Conservation (phyloP, 164 flowering plant genomes). For the Pachysandra terminalis region DNA sequence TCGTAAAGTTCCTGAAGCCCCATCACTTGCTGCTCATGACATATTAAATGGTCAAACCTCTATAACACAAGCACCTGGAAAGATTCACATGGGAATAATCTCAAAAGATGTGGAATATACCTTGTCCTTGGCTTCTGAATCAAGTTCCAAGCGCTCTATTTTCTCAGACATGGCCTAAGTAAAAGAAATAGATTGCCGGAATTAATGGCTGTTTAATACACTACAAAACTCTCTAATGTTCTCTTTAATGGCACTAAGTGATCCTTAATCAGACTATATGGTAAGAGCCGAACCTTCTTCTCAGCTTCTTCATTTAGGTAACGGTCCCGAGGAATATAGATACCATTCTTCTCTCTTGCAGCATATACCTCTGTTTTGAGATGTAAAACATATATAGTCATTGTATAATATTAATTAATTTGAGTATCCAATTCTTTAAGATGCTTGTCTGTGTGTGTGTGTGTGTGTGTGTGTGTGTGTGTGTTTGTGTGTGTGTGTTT, state of each 20-base stretch:
- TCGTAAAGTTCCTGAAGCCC: slow-evolving; percentile 78
- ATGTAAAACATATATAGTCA: slow-evolving; percentile 1
- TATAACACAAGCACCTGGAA: not conserved
- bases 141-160: slow-evolving; percentile 71
- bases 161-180: slow-evolving; percentile 80
- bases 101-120: slow-evolving; percentile 24
- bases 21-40: slow-evolving; percentile 55
- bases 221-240: not conserved
- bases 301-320: slow-evolving; percentile 80
- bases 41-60: not conserved
- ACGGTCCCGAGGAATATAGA: slow-evolving; percentile 79
- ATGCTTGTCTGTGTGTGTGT: not conserved
- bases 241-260: not conserved
- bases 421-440: not conserved
- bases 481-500: too few species aligned
- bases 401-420: not conserved
- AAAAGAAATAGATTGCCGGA: not conserved
- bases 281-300: slow-evolving; percentile 52
- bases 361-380: slow-evolving; percentile 65
- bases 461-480: too few species aligned
- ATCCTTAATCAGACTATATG: not conserved
- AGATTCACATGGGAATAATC: not conserved
- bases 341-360: slow-evolving; percentile 83
- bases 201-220: not conserved
- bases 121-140: slow-evolving; percentile 76